These are phyloP conservation scores for Agaricales sp. DNA, from an alignment of 1,284 basidiomycete species.

Conservation along the genomic window DNA sequence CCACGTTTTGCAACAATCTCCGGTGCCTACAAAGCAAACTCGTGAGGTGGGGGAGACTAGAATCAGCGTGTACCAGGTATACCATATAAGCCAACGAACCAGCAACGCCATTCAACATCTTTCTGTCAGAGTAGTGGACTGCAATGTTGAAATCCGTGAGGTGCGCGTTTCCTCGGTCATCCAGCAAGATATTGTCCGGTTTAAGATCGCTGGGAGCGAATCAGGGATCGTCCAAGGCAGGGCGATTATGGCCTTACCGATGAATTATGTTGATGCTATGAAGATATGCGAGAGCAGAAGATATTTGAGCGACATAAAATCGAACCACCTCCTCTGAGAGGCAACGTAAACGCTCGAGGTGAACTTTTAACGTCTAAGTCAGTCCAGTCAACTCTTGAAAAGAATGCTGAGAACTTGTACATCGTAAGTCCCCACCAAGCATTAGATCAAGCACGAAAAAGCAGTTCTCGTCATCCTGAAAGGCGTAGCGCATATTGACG, in stretches of 20 bases:
- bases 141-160: constrained; percentile 99
- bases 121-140: constrained; percentile 86
- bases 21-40: constrained; percentile 38
- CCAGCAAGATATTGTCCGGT: constrained; percentile 95
- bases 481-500: constrained; percentile 95
- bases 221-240: no score
- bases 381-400: constrained; percentile 18
- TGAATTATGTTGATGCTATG: constrained; percentile 94
- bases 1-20: constrained; percentile 81
- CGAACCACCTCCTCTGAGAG: constrained; percentile 80
- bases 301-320: constrained; percentile 87
- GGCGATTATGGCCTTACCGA: no score
- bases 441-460: constrained; percentile 98
- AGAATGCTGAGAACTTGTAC: constrained; percentile 39
- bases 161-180: constrained; percentile 93
- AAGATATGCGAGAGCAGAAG: constrained; percentile 84
- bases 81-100: constrained; percentile 99
- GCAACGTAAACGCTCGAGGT: constrained; percentile 81
- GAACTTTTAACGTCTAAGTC: constrained; percentile 44
- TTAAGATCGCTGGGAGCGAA: constrained; percentile 78
- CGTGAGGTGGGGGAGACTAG: neutral
- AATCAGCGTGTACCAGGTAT: constrained; percentile 28
- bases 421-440: constrained; percentile 94
- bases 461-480: constrained; percentile 98
- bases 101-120: constrained; percentile 88